These are phyloP conservation scores for Phaeosphaeriaceae sp. DNA, from an alignment of 2,329 filamentous ascomycete genomes.

Conservation along the genomic window DNA sequence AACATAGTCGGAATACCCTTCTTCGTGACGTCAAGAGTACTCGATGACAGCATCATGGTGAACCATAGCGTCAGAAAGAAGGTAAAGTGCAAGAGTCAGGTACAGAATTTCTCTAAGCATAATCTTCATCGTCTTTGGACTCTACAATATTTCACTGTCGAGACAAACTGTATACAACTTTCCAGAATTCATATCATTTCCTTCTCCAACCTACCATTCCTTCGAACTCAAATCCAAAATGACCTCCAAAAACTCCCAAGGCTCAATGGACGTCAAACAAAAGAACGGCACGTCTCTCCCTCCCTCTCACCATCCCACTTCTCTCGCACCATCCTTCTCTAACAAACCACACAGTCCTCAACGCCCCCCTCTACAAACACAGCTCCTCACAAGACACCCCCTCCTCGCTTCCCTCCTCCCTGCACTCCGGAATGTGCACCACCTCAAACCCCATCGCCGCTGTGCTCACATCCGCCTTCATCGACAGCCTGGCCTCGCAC, in stretches of 20 bases:
- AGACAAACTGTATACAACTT: background rate
- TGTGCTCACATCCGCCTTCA: constrained; percentile 64
- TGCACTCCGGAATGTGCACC: constrained; percentile 28
- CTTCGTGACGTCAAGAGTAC: constrained; percentile 5
- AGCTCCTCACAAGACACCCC: constrained; percentile 10
- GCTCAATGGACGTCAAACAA: constrained; percentile 33
- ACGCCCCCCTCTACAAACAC: constrained; percentile 35
- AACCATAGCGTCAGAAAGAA: background rate
- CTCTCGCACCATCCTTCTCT: background rate
- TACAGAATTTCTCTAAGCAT: background rate
- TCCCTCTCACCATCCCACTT: too few relatives aligned
- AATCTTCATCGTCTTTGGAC: background rate
- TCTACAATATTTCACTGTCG: background rate
- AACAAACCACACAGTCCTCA: constrained; percentile 21
- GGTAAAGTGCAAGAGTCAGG: background rate
- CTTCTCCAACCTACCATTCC: too few relatives aligned
- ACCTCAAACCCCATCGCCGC: constrained; percentile 55
- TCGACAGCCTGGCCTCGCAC: constrained; percentile 62
- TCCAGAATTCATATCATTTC: too few relatives aligned
- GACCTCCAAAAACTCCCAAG: constrained; percentile 29
- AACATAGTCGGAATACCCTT: background rate
- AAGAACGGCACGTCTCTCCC: constrained; percentile 27
- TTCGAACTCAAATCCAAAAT: constrained; percentile 11
- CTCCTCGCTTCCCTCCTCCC: constrained; percentile 4
- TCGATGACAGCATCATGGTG: constrained; percentile 6